phyloP scores from a whole-genome alignment of 1,139 yeast genomes.

The Saccharomycopsis phalli region DNA sequence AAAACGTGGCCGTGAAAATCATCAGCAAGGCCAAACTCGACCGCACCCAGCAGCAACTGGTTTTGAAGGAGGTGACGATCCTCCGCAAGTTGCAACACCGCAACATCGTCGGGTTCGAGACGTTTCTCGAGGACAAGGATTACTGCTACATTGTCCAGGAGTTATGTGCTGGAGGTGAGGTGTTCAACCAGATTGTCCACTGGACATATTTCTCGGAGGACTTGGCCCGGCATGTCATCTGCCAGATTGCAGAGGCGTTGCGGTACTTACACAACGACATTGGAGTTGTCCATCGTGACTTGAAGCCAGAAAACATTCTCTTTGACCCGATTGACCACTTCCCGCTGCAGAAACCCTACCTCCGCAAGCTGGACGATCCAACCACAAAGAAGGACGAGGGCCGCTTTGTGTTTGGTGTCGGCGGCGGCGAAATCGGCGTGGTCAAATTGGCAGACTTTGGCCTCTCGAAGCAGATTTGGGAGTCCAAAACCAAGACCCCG shows the following conservation, averaged over 20 bases:
- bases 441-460: constrained; percentile 93
- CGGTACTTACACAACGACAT: constrained; percentile 70
- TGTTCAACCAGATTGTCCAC: constrained; percentile 86
- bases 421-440: constrained; percentile 84
- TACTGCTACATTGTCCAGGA: constrained; percentile 79
- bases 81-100: constrained; percentile 69
- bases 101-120: constrained; percentile 62
- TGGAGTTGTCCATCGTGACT: constrained; percentile 90
- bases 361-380: constrained; percentile 54
- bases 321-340: constrained; percentile 64
- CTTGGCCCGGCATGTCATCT: constrained; percentile 73
- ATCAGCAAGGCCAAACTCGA: constrained; percentile 62
- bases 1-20: constrained; percentile 64
- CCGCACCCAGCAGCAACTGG: constrained; percentile 47
- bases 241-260: constrained; percentile 77
- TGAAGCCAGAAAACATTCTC: constrained; percentile 87
- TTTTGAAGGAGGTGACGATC: constrained; percentile 74
- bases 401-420: constrained; percentile 59
- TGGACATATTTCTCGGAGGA: constrained; percentile 86
- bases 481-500: constrained; percentile 66
- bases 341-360: constrained; percentile 29
- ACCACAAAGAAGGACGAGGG: constrained; percentile 91
- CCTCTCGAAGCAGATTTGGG: constrained; percentile 71
- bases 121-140: constrained; percentile 54
- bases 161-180: constrained; percentile 86